These are phyloP conservation scores for Neonectria coccinea DNA, from an alignment of 2,329 filamentous ascomycete genomes.

Conservation along the genomic window DNA sequence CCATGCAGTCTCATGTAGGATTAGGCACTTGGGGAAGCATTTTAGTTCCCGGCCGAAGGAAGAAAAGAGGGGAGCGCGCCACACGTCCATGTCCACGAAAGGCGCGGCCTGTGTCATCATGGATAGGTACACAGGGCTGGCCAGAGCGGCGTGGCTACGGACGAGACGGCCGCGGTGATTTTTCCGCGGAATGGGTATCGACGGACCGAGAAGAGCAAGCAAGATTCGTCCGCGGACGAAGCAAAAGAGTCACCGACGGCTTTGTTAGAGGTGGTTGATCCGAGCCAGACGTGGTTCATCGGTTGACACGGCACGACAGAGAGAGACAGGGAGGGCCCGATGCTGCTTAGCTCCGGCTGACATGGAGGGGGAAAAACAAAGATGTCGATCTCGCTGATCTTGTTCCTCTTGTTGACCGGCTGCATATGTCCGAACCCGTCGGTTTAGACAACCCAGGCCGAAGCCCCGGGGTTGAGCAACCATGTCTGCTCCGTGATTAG, in stretches of 20 bases:
- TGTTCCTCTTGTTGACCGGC: neutral
- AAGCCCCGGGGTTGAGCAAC: neutral
- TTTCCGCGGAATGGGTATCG: neutral
- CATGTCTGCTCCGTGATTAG: neutral
- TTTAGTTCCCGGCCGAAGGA: slow-evolving; percentile 6
- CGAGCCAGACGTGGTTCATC: neutral
- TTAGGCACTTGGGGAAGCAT: neutral
- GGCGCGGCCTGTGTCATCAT: slow-evolving; percentile 4
- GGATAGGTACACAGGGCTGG: neutral
- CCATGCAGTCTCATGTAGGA: neutral
- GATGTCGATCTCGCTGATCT: slow-evolving; percentile 2
- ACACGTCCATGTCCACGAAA: neutral
- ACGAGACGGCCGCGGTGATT: neutral
- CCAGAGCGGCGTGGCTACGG: neutral
- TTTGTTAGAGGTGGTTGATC: neutral
- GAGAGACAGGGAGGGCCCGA: neutral
- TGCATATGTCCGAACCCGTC: neutral
- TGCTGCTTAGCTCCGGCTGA: slow-evolving; percentile 6
- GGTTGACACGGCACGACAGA: slow-evolving; percentile 15
- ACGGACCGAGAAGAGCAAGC: neutral
- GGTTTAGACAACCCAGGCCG: neutral
- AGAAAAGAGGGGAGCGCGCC: neutral
- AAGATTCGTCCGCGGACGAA: neutral
- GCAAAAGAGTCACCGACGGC: neutral
- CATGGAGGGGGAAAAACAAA: neutral